Evolutionary conservation across 176 grass and related monocot species (phyloP).

Genomic region (Oropetium thomaeum): DNA sequence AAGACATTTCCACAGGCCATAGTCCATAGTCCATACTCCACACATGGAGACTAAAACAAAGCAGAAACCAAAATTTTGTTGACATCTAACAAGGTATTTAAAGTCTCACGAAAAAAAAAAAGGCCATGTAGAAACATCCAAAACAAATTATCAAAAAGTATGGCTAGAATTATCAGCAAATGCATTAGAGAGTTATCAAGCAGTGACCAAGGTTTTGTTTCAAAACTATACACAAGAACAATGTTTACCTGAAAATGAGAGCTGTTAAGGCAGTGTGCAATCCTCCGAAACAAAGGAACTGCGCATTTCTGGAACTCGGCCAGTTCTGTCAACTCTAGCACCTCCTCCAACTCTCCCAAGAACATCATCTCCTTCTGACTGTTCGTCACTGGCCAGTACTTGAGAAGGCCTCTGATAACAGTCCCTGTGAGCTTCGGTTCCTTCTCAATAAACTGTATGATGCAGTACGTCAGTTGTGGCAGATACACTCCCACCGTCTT

Average conservation of each 20-base stretch:
- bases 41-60: not conserved
- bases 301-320: constrained; percentile 80
- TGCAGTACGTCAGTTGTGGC: constrained; percentile 78
- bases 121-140: not conserved
- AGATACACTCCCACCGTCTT: constrained; percentile 66
- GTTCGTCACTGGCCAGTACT: constrained; percentile 91
- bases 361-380: constrained; percentile 99
- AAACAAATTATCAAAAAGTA: not conserved
- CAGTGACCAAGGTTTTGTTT: not conserved
- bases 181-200: not conserved
- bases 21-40: not conserved
- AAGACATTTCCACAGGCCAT: not conserved
- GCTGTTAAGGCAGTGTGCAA: constrained; percentile 76
- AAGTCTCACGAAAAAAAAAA: not conserved
- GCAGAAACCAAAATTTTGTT: not conserved
- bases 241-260: constrained; percentile 87
- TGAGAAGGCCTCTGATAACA: constrained; percentile 82
- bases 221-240: not conserved
- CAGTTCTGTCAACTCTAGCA: constrained; percentile 76
- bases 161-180: not conserved
- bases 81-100: not conserved
- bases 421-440: constrained; percentile 74
- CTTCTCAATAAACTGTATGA: constrained; percentile 84
- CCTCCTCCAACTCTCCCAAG: constrained; percentile 88
- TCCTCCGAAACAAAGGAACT: constrained; percentile 68